Evolutionary conservation across 177 flowering plant genomes (phyloP), one percentile per base, ranked within the genome.

Genomic region (Vitis hybrid): DNA sequence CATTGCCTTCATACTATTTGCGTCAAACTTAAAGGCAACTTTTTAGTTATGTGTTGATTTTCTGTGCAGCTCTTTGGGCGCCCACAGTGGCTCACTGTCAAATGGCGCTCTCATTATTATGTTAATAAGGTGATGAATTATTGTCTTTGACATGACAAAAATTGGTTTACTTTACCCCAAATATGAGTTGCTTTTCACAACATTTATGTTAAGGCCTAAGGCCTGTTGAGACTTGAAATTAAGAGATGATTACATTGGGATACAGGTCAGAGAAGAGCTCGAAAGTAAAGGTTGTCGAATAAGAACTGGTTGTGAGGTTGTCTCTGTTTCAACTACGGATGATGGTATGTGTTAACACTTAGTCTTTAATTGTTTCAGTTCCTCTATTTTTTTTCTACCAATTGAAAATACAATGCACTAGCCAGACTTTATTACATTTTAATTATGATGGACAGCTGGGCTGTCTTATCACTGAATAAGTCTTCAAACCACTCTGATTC

Each of bases 11-110:
- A 10, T 18, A 11, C 18, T 11, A 14, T 63, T 8, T 63, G 19
- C 10, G 50, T 56, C 26, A 15, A 2, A 7, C 45, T 61, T 52
- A 5, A 9, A 2, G 2, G 26, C 18, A 2, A 29, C 11, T 62
- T 48, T 48, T 59, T 31, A 16, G 39, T 45, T 49, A 62, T 39
- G n/a, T 50, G 50, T 72, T 65, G 10, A 26, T 72, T 74, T n/a
- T 50, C 50, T 16, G 12, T 76, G 72, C 88, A 95, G 99, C 77
- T 93, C 53, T 85, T 93, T 75, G 98, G 96, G 34, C 89, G 94
- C 39, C 98, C 99, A 56, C 98, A 90, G 56, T 95, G 97, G 97
- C 91, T 93, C 22, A 95, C 97, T 5, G 93, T 95, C 7, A 83
- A 75, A 80, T 66, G 85, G 73, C 87, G 94, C 34, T 93, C 99